A percentile compares a stretch with the other conserved stretches of the same genome.
phyloP scores from a whole-genome alignment of 192 early-diverging fungal genomes.

The Coemansia sp. region DNA sequence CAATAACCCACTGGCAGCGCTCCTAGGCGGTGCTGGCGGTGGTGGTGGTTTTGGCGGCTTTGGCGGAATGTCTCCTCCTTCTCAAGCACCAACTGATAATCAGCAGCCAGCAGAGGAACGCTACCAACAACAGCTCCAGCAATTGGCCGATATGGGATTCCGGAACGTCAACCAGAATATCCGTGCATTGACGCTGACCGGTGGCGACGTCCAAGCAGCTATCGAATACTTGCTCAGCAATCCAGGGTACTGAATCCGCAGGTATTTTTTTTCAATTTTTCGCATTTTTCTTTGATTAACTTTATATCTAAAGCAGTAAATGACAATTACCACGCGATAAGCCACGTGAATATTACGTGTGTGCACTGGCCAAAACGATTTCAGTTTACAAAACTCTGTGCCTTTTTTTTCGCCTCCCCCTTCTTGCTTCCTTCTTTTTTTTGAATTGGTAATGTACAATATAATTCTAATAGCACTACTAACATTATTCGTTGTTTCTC shows the following conservation, averaged over 20 bases:
- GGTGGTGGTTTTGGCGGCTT: background rate
- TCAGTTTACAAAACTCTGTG: too few relatives aligned
- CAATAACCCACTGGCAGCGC: constrained; percentile 32
- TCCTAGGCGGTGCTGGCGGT: constrained; percentile 3
- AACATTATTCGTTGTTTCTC: background rate
- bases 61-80: background rate
- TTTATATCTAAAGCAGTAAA: background rate
- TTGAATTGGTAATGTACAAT: background rate
- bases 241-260: constrained; percentile 3
- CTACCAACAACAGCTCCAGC: constrained; percentile 76
- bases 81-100: background rate
- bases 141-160: constrained; percentile 96
- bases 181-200: constrained; percentile 74
- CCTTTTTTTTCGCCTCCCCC: background rate
- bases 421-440: background rate
- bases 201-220: constrained; percentile 93
- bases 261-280: background rate
- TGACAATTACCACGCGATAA: background rate
- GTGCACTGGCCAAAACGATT: too few relatives aligned
- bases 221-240: constrained; percentile 72
- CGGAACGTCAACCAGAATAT: constrained; percentile 88
- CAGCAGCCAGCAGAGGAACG: constrained; percentile 56
- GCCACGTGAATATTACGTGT: background rate
- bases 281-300: background rate
- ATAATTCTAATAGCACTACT: background rate